Evolutionary conservation across 495 filamentous ascomycete species (phyloP), one percentile per base, ranked within the genome.

Genomic region (Rhypophila decipiens): DNA sequence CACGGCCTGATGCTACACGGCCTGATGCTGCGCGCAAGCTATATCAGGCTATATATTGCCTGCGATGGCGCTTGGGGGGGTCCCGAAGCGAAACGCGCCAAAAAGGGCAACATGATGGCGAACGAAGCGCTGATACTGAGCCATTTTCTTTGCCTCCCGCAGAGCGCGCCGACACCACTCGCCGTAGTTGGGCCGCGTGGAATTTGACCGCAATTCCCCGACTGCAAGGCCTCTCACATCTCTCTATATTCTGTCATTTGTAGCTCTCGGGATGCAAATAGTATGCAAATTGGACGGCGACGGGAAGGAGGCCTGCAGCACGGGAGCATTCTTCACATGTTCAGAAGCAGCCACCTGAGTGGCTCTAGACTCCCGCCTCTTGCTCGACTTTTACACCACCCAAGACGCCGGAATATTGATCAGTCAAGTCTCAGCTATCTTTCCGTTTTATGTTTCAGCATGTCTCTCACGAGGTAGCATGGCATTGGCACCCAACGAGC

Each of bases 181-280:
- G 39, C 58, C 58, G 54, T 51, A 49, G 49, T 58, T 51, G 29
- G 39, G 44, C 58, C 51, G 58, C 44, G 5, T 17, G 15, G 7
- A 53, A 55, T 56, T 58, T 42, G 59, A 49, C 59, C 59, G 59
- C 50, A 57, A 51, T 57, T 55, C 53, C 59, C 59, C 56, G 59
- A 48, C 27, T 12, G 39, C 29, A 31, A n/a, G n/a, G n/a, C n/a
- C n/a, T n/a, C n/a, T n/a, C n/a, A n/a, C n/a, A n/a, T n/a, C n/a
- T n/a, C n/a, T n/a, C n/a, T n/a, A n/a, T n/a, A n/a, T n/a, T 46
- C 35, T 15, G 31, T 33, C 39, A 33, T 44, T 35, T 42, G 44
- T 44, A 34, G 17, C 58, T 33, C 41, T 42, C 17, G 15, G 31
- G 31, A 47, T 47, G 54, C 44, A 47, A 39, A 21, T 17, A 29